phyloP scores from a whole-genome alignment of 345 rosid genomes.

The Eucalyptus sideroxylon region DNA sequence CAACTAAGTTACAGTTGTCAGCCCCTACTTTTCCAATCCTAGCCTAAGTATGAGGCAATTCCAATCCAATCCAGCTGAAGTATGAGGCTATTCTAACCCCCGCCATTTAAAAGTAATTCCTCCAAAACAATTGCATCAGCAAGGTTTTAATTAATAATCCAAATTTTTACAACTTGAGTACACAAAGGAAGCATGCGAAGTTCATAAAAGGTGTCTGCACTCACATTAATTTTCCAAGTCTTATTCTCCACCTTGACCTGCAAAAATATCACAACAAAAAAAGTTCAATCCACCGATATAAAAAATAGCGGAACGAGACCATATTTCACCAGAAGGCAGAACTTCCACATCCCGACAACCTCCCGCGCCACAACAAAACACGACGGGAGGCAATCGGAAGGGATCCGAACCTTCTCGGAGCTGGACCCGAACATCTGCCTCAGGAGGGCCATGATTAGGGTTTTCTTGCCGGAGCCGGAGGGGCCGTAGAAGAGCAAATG shows the following conservation, averaged over 20 bases:
- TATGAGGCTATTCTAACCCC: neutral
- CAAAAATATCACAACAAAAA: constrained; percentile 6
- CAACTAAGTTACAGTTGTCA: neutral
- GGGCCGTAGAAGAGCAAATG: constrained; percentile 98
- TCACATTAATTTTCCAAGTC: constrained; percentile 85
- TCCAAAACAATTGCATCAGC: neutral
- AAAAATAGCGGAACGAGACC: neutral
- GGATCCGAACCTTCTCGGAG: constrained; percentile 66
- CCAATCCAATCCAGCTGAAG: neutral
- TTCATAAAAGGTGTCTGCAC: neutral
- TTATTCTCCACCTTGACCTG: constrained; percentile 97
- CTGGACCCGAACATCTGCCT: constrained; percentile 75
- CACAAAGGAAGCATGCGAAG: neutral
- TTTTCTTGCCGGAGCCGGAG: constrained; percentile 97
- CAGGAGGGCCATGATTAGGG: constrained; percentile 90
- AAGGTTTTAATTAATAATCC: neutral
- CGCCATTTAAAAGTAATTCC: neutral
- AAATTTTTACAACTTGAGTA: neutral
- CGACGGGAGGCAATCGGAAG: neutral
- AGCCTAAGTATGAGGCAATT: neutral
- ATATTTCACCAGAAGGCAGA: neutral
- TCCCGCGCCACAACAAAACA: neutral
- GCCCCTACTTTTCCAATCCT: neutral
- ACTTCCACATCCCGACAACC: neutral
- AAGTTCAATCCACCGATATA: neutral